A percentile compares a stretch with the other conserved stretches of the same genome.
phyloP scores from a whole-genome alignment of 73 alveolate genomes.

The Breviolum minutum region DNA sequence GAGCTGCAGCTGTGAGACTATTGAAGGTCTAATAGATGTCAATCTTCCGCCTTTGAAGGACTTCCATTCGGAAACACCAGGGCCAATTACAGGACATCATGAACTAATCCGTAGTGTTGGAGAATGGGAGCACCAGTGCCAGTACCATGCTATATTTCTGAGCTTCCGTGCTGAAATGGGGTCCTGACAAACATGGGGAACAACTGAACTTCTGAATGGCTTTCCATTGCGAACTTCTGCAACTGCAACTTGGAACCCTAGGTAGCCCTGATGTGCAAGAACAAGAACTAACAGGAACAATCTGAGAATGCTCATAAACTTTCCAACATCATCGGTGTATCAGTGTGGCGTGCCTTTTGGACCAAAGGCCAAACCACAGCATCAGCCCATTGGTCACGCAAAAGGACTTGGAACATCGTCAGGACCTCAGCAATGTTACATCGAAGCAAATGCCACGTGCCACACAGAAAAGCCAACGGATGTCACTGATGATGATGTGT shows the following conservation, averaged over 20 bases:
- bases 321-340: neutral
- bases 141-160: neutral
- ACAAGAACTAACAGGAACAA: neutral
- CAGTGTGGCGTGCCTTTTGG: conserved; percentile 9
- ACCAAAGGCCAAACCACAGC: conserved; percentile 75
- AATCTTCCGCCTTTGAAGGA: too few species aligned
- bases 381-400: conserved; percentile 85
- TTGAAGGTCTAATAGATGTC: neutral
- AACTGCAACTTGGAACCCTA: too few species aligned
- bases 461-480: too few species aligned
- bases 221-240: too few species aligned
- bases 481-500: too few species aligned
- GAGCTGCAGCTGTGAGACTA: neutral
- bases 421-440: neutral
- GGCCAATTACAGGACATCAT: too few species aligned
- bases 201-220: too few species aligned
- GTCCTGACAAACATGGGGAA: neutral
- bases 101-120: too few species aligned
- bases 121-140: too few species aligned
- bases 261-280: neutral
- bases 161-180: neutral
- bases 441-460: neutral
- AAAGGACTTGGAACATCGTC: conserved; percentile 68
- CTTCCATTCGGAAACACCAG: too few species aligned
- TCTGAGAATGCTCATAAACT: neutral